Base-by-base conservation (phyloP, 2,329 filamentous ascomycete genomes). In the Neonectria faginata region DNA sequence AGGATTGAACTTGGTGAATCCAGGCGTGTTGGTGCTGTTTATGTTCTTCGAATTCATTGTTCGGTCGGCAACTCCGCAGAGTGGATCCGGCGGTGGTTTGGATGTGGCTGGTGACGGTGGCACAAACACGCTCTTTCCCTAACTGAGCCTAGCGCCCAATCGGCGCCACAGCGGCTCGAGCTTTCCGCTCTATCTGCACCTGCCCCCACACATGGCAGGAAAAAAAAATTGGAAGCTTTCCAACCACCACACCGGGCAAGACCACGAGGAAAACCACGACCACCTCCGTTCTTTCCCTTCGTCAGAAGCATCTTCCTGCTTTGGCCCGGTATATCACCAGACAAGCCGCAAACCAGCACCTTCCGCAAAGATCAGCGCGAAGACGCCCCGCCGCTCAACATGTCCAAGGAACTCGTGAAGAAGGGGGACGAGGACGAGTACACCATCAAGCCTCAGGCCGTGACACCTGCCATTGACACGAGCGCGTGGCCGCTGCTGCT, bases 401-500 rank as follows among this genome's bases (percentile, higher is more conserved):
- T 82, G 80, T 81, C 81, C 64, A 85, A 87, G 82, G 86, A 84
- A 66, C 78, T 82, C 53, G 65, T 73, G 57, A 74, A 73, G 70
- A 77, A 75, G 70, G 75, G 72, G 52, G 64, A 69, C 58, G 82
- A 84, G 78, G 87, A 88, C 75, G 91, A 95, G 76, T 93, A 92
- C 80, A 87, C 88, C 80, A 97, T 99, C 85, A 97, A 97, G 89
- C 96, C 96, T 61, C 90, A 97, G 85, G 90, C 92, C 75, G 85
- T 88, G 72, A 89, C 91, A 75, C 92, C 94, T 72, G 84, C 89
- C 65, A 85, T 97, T 75, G 91, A 97, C 82, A 97, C 93, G 74
- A 94, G 91, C 84, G 88, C 90, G 79, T 97, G 94, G 93, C 96
- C 96, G 75, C 86, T 98, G 76, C 87, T 98, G 75, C 87, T 98